Base-by-base conservation (phyloP, 139 green algal genomes). In the Picochlorum sp. region DNA sequence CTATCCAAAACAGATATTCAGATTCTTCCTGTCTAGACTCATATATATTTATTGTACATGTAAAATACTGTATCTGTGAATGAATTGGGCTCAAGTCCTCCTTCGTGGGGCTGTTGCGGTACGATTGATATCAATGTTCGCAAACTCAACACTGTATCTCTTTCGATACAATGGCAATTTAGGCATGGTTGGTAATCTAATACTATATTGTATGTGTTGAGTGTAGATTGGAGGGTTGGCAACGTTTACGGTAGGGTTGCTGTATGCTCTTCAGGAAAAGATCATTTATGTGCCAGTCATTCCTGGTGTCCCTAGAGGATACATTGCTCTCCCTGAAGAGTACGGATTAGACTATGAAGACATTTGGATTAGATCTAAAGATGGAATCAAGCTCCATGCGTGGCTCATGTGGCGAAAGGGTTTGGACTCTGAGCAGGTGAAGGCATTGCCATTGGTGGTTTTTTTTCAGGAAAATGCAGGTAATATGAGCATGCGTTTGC, bases 401-500 rank as follows among this genome's bases (percentile, higher is more conserved):
- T 95, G 88, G 88, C 60, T 89, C 18, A 74, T 94, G 66, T 76
- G 73, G 66, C 51, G 23, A 32, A 30, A 59, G 20, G n/a, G 18
- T 9, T 54, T 21, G 16, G 66, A 34, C 2, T 41, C 58, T 21
- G 66, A 74, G 34, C 23, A 59, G 23, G 50, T 78, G 26, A 58
- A 63, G 6, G 54, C 38, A 4, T 69, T 73, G 2, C 87, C 87
- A 3, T 77, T 87, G 0, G 58, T 95, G 3, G 45, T 95, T 0
- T 95, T 94, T 62, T 89, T 92, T 49, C 81, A 89, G 77, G 88
- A 95, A 62, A 95, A 95, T 62, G 88, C 88, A 4, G 88, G 88
- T n/a, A 90, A 90, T 81, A 95, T 95, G 87, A 76, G 80, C 3
- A 86, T 82, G 61, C 61, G 88, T 41, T 80, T 95, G 61, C 88